Evolutionary conservation across 208 protist genomes (phyloP).

Genomic region (Leishmania lainsoni): DNA sequence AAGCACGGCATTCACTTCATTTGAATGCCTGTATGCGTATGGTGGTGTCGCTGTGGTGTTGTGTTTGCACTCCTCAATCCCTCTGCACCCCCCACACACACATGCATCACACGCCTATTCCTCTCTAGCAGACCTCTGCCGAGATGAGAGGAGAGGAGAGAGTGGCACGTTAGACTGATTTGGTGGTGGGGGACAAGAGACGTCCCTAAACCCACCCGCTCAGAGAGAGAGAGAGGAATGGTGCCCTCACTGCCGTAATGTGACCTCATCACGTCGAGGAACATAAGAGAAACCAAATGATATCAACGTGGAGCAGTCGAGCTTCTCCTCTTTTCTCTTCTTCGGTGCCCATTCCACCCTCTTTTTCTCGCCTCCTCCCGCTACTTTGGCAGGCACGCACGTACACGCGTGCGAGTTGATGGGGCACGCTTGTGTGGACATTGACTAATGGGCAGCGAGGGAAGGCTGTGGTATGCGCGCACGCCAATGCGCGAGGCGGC

Average conservation of each 20-base stretch:
- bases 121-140: background rate
- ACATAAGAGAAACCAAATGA: background rate
- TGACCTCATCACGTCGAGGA: background rate
- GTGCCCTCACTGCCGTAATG: conserved; percentile 4
- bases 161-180: no score
- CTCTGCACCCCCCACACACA: background rate
- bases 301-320: background rate
- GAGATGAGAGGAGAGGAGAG: background rate
- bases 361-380: background rate
- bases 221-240: background rate
- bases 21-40: conserved; percentile 8
- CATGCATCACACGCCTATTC: background rate
- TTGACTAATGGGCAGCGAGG: background rate
- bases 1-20: conserved; percentile 88
- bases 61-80: background rate
- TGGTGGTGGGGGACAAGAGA: no score
- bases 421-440: background rate
- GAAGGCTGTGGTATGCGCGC: background rate
- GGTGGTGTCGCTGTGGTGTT: background rate
- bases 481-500: background rate
- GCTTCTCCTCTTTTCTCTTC: background rate
- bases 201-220: no score
- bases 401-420: background rate
- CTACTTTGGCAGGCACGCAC: background rate
- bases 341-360: background rate